Base-by-base conservation (phyloP, 768 basidiomycete genomes). In the Lyophyllum semitale region DNA sequence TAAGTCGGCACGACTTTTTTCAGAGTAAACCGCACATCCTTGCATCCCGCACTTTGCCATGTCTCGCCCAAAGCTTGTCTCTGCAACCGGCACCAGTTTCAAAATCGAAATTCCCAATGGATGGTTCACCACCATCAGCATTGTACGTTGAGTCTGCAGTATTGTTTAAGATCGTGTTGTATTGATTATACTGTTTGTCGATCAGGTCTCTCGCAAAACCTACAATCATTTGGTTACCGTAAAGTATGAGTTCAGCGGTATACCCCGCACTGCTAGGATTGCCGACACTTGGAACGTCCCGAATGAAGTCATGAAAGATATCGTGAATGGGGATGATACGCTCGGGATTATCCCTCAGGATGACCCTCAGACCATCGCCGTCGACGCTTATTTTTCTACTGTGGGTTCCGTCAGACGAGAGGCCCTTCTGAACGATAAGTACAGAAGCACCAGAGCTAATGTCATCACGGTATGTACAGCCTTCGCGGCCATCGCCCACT, bases 41-140 rank as follows among this genome's bases (percentile, higher is more conserved):
- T 13, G 43, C 40, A 25, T 29, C 35, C 47, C 54, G 41, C 48
- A 52, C 25, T 33, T 15, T 15, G 17, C 30, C 41, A 57, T 57
- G 55, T 51, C 55, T 44, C 48, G 43, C 20, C 55, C 55, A 7
- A 57, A 55, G 20, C 41, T 55, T 18, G 8, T 35, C 18, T 51
- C 20, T 38, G 33, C 40, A 26, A 57, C 32, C 37, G 50, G 50
- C 5, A 46, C 40, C 32, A 37, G 42, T n/a, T 50, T 53, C 37
- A 38, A 58, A 27, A 33, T 58, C 51, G 51, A 53, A 2, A 29
- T 58, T 9, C 56, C 56, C 41, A 18, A 26, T 32, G 56, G 51
- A 9, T 58, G 56, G 56, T 58, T 29, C 56, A 48, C 51, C 18
- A 58, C 45, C 51, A 40, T 58, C 44, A 53, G 50, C 32, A 26